Evolutionary conservation across 208 protist species (phyloP).

Genomic region (Novymonas esmeraldas): DNA sequence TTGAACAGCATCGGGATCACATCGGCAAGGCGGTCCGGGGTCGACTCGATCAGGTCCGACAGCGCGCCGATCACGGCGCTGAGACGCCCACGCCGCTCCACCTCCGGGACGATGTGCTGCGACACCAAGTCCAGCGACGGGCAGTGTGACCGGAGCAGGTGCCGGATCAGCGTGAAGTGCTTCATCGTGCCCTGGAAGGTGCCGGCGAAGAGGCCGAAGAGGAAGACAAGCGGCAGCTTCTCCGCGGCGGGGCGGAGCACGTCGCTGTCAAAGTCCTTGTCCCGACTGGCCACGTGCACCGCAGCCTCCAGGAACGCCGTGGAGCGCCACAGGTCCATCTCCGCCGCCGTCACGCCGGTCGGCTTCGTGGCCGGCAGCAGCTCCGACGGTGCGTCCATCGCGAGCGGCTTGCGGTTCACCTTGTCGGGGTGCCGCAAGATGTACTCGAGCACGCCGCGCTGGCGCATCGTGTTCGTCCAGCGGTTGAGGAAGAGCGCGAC

Average conservation of each 20-base stretch:
- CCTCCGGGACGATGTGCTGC: slow-evolving; percentile 65
- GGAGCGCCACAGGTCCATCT: slow-evolving; percentile 80
- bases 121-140: slow-evolving; percentile 65
- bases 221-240: slow-evolving; percentile 73
- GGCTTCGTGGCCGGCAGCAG: slow-evolving; percentile 55
- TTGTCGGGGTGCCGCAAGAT: slow-evolving; percentile 85
- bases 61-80: slow-evolving; percentile 74
- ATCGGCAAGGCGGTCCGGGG: slow-evolving; percentile 62
- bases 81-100: slow-evolving; percentile 62
- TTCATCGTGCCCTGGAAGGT: slow-evolving; percentile 77
- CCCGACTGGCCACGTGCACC: slow-evolving; percentile 81
- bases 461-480: slow-evolving; percentile 77
- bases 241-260: slow-evolving; percentile 65
- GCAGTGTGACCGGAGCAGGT: slow-evolving; percentile 63
- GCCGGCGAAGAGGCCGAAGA: slow-evolving; percentile 74
- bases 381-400: slow-evolving; percentile 55
- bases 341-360: slow-evolving; percentile 39
- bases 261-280: slow-evolving; percentile 77
- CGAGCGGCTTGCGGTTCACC: slow-evolving; percentile 65
- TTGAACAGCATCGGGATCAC: slow-evolving; percentile 77
- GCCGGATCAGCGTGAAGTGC: slow-evolving; percentile 73
- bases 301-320: slow-evolving; percentile 82
- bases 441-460: slow-evolving; percentile 80
- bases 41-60: slow-evolving; percentile 77
- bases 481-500: slow-evolving; percentile 78